phyloP scores from a whole-genome alignment of 2,329 filamentous ascomycete genomes.

The Tympanopsis confertula region DNA sequence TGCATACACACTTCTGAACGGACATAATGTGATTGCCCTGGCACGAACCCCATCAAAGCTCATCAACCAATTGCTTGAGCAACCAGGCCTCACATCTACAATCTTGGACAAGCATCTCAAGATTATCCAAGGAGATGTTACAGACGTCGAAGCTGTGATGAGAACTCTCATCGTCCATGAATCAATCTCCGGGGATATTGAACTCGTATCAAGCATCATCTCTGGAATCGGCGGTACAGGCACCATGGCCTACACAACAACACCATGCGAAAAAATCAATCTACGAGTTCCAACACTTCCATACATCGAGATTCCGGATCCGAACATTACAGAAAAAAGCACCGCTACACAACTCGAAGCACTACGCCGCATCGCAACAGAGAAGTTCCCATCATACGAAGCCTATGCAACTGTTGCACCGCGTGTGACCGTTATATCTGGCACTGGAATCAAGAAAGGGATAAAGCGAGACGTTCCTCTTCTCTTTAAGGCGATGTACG shows the following conservation, averaged over 20 bases:
- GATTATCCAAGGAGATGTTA: neutral
- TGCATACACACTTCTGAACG: neutral
- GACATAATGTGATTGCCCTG: neutral
- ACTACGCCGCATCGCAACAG: too few species aligned
- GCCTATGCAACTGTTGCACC: too few species aligned
- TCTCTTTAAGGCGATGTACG: neutral
- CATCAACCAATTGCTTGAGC: neutral
- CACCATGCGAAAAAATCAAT: neutral
- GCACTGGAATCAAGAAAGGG: neutral
- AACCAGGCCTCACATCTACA: neutral
- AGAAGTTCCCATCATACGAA: too few species aligned
- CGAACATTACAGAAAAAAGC: too few species aligned
- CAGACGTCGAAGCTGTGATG: neutral
- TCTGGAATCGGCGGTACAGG: neutral
- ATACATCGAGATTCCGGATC: neutral
- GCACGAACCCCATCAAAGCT: neutral
- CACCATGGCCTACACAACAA: neutral
- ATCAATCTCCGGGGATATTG: neutral
- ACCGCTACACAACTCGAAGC: too few species aligned
- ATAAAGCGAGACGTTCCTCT: neutral
- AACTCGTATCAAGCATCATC: neutral
- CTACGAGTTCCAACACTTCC: too few species aligned
- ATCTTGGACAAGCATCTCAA: neutral
- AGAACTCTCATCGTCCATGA: too few species aligned
- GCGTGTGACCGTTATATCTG: neutral